Percentiles rank a stretch among this genome's conserved stretches.
phyloP scores from a whole-genome alignment of 495 filamentous ascomycete genomes.

The Xylaria palmicola region DNA sequence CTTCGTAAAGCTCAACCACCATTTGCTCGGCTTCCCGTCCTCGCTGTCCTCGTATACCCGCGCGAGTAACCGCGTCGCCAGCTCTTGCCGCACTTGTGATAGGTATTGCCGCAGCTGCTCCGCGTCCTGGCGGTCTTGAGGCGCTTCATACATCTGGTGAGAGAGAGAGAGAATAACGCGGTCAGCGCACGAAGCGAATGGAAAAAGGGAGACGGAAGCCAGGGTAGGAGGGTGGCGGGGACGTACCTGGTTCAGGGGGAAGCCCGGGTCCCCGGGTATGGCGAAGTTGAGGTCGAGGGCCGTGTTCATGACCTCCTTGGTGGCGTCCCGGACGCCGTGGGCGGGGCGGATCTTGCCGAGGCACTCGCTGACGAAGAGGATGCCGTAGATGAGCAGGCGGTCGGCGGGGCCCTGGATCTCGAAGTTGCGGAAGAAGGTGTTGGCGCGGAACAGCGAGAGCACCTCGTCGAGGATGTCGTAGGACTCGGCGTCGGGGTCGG shows the following conservation, averaged over 20 bases:
- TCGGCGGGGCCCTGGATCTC: constrained; percentile 98
- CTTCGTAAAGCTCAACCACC: constrained; percentile 98
- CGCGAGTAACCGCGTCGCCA: constrained; percentile 74
- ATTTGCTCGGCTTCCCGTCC: constrained; percentile 84
- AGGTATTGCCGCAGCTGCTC: constrained; percentile 86
- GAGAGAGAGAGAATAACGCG: background rate
- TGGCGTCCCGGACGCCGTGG: constrained; percentile 49
- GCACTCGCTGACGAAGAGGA: constrained; percentile 87
- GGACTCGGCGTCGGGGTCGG: constrained; percentile 79
- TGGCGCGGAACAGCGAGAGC: constrained; percentile 89
- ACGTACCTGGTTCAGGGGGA: constrained; percentile 82
- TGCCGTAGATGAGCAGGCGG: constrained; percentile 92
- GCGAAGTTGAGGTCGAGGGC: constrained; percentile 87
- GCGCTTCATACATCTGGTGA: constrained; percentile 62
- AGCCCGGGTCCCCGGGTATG: constrained; percentile 89
- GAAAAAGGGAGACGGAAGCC: background rate
- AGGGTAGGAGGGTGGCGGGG: background rate
- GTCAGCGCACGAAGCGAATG: background rate
- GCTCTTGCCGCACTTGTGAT: constrained; percentile 86
- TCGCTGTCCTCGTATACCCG: constrained; percentile 83
- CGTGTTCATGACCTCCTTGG: constrained; percentile 54
- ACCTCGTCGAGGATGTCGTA: constrained; percentile 97
- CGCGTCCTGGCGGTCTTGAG: constrained; percentile 80
- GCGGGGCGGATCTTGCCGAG: constrained; percentile 77
- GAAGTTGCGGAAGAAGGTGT: constrained; percentile 98